Evolutionary conservation across 495 filamentous ascomycete genomes (phyloP).

Genomic region (Aspergillus ostianus): DNA sequence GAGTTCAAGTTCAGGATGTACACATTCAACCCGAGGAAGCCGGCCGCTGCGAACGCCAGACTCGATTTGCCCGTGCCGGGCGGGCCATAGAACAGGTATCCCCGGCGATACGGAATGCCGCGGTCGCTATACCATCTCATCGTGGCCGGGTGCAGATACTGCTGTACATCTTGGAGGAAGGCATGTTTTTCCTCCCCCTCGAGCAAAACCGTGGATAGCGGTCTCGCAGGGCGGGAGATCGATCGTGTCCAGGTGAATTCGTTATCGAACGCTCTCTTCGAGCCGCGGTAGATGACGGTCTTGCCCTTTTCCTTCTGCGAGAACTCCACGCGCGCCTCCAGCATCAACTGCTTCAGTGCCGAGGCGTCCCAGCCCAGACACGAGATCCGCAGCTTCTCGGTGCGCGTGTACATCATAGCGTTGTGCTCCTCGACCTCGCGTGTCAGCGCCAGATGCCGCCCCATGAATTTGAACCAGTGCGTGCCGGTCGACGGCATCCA

Average conservation of each 20-base stretch:
- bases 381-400: constrained; percentile 4
- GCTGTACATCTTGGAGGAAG: constrained; percentile 70
- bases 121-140: constrained; percentile 67
- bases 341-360: constrained; percentile 8
- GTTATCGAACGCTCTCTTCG: constrained; percentile 7
- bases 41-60: constrained; percentile 10
- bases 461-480: constrained; percentile 6
- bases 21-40: constrained; percentile 9
- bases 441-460: constrained; percentile 6
- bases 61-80: constrained; percentile 42
- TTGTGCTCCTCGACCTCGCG: constrained; percentile 4
- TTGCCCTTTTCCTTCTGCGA: constrained; percentile 14
- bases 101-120: constrained; percentile 42
- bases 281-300: constrained; percentile 11
- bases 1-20: constrained; percentile 11
- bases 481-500: constrained; percentile 9
- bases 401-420: constrained; percentile 3
- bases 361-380: constrained; percentile 8
- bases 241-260: constrained; percentile 10
- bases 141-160: constrained; percentile 69
- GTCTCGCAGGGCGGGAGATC: constrained; percentile 53
- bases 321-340: constrained; percentile 7
- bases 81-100: constrained; percentile 37
- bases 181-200: constrained; percentile 64
- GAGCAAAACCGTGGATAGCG: constrained; percentile 73